phyloP scores from a whole-genome alignment of 106 monocot species.

The Phalaenopsis equestris region DNA sequence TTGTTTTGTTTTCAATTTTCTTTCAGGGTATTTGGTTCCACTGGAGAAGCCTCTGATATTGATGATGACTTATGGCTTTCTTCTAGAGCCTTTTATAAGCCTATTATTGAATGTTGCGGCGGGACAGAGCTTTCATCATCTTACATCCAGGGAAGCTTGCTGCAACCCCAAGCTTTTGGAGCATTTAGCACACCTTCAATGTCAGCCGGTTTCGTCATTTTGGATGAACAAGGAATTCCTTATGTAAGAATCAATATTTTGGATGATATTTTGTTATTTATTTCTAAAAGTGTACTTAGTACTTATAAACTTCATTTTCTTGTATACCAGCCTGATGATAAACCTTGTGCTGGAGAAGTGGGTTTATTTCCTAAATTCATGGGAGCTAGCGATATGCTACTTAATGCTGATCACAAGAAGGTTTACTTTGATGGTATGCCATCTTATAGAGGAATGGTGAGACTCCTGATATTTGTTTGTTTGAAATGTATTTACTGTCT shows the following conservation, averaged over 20 bases:
- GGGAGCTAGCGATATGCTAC: slow-evolving; percentile 63
- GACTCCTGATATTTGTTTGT: neutral
- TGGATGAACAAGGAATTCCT: slow-evolving; percentile 61
- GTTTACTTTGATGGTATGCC: slow-evolving; percentile 94
- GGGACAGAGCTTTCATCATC: slow-evolving; percentile 87
- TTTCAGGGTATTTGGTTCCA: slow-evolving; percentile 54
- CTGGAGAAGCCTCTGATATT: slow-evolving; percentile 79
- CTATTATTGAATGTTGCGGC: slow-evolving; percentile 86
- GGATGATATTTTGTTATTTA: neutral
- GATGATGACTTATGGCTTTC: slow-evolving; percentile 94
- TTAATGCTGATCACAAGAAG: slow-evolving; percentile 82
- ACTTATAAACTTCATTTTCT: neutral
- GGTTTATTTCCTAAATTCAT: slow-evolving; percentile 66
- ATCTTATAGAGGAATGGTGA: slow-evolving; percentile 68
- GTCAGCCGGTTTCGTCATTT: slow-evolving; percentile 74
- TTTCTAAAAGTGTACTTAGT: neutral
- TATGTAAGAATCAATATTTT: slow-evolving; percentile 42
- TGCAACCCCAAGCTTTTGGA: slow-evolving; percentile 87
- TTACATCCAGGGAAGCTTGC: slow-evolving; percentile 56
- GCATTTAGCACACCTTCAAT: slow-evolving; percentile 75
- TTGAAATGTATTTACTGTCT: neutral
- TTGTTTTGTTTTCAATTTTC: neutral
- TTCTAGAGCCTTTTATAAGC: slow-evolving; percentile 60
- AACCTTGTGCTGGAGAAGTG: slow-evolving; percentile 92
- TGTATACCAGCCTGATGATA: slow-evolving; percentile 58